phyloP scores from a whole-genome alignment of 2,329 filamentous ascomycete genomes.

The Parafenestella ontariensis region DNA sequence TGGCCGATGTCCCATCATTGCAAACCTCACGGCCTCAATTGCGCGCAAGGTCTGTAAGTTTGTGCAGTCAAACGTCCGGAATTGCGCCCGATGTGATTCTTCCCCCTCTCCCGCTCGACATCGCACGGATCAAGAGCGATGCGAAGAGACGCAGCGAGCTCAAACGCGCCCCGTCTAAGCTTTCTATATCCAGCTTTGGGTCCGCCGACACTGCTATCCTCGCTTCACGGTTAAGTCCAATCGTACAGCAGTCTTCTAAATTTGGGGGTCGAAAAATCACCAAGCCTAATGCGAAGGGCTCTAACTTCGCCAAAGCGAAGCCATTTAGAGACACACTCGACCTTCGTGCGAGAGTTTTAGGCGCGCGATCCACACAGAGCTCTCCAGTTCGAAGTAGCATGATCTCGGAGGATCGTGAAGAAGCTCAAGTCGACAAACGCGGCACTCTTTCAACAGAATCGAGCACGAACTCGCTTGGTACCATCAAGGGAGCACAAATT shows the following conservation, averaged over 20 bases:
- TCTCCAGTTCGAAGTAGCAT: background rate
- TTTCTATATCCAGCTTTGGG: slow-evolving; percentile 50
- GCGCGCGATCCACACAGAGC: slow-evolving; percentile 20
- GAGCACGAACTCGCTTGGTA: slow-evolving; percentile 27
- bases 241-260: slow-evolving; percentile 32
- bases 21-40: slow-evolving; percentile 23
- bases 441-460: slow-evolving; percentile 14
- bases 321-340: slow-evolving; percentile 33
- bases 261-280: slow-evolving; percentile 44
- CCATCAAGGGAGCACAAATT: slow-evolving; percentile 43
- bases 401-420: background rate
- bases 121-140: slow-evolving; percentile 35
- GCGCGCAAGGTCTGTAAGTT: slow-evolving; percentile 35
- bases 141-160: slow-evolving; percentile 30
- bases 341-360: slow-evolving; percentile 24
- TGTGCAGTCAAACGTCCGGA: slow-evolving; percentile 39
- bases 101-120: slow-evolving; percentile 51
- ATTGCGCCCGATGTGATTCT: slow-evolving; percentile 51
- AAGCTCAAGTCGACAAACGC: background rate
- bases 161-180: slow-evolving; percentile 43
- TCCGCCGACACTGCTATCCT: slow-evolving; percentile 53
- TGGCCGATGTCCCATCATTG: slow-evolving; percentile 27
- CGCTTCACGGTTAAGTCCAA: slow-evolving; percentile 46
- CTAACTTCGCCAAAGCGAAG: slow-evolving; percentile 40
- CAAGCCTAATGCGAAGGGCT: slow-evolving; percentile 46